These are phyloP conservation scores for Agroathelia rolfsii DNA, from an alignment of 1,284 basidiomycete genomes.

Conservation along the genomic window DNA sequence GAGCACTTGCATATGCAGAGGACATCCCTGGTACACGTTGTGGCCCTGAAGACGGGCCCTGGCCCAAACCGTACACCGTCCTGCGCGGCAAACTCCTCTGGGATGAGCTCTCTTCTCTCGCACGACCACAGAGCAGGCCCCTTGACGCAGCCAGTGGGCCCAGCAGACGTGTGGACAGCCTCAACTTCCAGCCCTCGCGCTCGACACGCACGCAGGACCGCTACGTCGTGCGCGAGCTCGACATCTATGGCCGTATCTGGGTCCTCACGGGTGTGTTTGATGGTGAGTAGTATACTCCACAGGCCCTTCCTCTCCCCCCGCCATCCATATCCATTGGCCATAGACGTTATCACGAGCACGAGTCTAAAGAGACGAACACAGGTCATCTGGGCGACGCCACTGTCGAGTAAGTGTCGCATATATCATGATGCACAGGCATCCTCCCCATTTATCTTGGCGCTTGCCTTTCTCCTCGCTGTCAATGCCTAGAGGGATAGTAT, in stretches of 20 bases:
- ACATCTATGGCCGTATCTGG: slow-evolving; percentile 48
- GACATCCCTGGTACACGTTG: slow-evolving; percentile 51
- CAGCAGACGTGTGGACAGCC: slow-evolving; percentile 40
- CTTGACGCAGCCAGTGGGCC: slow-evolving; percentile 29
- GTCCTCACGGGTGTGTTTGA: slow-evolving; percentile 60
- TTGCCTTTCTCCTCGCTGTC: too few relatives aligned
- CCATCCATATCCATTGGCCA: background rate
- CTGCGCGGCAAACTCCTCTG: slow-evolving; percentile 38
- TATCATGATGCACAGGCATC: too few relatives aligned
- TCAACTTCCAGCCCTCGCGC: slow-evolving; percentile 55
- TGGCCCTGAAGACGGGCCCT: slow-evolving; percentile 49
- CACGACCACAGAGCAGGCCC: slow-evolving; percentile 35
- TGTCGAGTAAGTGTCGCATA: too few relatives aligned
- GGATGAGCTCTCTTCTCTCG: slow-evolving; percentile 35
- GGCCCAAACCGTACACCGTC: slow-evolving; percentile 47
- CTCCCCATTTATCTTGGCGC: too few relatives aligned
- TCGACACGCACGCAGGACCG: slow-evolving; percentile 46
- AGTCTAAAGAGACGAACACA: slow-evolving; percentile 21
- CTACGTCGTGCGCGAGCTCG: slow-evolving; percentile 46
- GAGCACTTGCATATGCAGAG: slow-evolving; percentile 34
- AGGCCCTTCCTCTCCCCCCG: background rate
- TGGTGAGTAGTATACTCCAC: slow-evolving; percentile 34
- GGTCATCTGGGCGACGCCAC: slow-evolving; percentile 62
- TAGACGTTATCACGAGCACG: background rate
- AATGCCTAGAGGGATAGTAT: too few relatives aligned